Conservation (phyloP, 805 yeast species). For the Candida oleophila region DNA sequence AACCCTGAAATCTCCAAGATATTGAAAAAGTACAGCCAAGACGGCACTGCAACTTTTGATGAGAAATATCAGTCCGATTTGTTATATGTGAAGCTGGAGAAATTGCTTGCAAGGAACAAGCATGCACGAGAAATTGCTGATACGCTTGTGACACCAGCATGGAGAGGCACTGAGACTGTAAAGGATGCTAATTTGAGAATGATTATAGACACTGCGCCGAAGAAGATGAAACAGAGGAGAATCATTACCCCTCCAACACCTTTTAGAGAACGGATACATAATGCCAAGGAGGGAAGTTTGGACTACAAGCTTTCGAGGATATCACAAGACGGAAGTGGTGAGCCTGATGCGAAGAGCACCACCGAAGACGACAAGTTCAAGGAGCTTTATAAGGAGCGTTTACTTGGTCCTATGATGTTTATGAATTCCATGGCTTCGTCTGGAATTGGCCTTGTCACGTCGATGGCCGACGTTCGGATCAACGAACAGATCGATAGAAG, state of each 20-base stretch:
- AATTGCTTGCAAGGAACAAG: constrained; percentile 22
- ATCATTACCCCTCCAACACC: constrained; percentile 19
- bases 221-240: constrained; percentile 9
- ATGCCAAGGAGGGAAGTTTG: constrained; percentile 63
- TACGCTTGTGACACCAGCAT: constrained; percentile 18
- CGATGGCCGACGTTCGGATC: constrained; percentile 73
- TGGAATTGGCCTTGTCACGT: constrained; percentile 49
- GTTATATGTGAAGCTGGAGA: constrained; percentile 30
- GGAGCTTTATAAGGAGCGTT: constrained; percentile 61
- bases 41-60: constrained; percentile 1
- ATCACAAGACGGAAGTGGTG: constrained; percentile 7
- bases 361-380: constrained; percentile 50
- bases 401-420: constrained; percentile 56
- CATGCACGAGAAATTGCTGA: constrained; percentile 29
- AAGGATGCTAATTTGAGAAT: constrained; percentile 28
- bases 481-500: constrained; percentile 62
- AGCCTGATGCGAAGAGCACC: constrained; percentile 9
- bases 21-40: constrained; percentile 14
- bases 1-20: constrained; percentile 18
- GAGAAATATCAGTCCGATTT: constrained; percentile 8
- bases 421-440: constrained; percentile 40
- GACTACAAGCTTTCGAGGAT: constrained; percentile 58
- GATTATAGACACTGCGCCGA: constrained; percentile 31
- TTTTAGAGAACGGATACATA: constrained; percentile 43
- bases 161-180: constrained; percentile 31